Base-by-base conservation (phyloP, 495 filamentous ascomycete species). In the Beverwykella pulmonaria region DNA sequence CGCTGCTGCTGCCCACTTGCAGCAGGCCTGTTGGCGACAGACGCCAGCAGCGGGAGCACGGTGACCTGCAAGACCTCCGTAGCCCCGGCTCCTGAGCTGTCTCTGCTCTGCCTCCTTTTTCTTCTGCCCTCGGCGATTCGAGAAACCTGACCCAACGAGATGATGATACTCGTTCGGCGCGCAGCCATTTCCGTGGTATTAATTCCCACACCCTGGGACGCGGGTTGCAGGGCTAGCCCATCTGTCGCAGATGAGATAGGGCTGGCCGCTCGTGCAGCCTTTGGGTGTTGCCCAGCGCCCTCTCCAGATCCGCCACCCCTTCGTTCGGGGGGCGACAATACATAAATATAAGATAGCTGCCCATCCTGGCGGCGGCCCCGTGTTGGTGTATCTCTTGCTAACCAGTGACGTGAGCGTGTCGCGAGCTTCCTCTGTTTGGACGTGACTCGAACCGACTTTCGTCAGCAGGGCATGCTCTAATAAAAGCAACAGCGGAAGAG, bases 201-300 rank as follows among this genome's bases (percentile, higher is more conserved):
- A 47, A 61, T 49, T 67, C 63, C 63, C 63, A 56, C 56, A 67
- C 54, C 63, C 63, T 67, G 63, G 63, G 63, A 55, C 34, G 36
- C 39, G 63, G 63, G 63, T 67, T 53, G 56, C 63, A 60, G 63
- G 53, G 48, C 52, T n/a, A 17, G 30, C 61, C 23, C 29, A 41
- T 63, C 30, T 52, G 39, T 46, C 60, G 60, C 48, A 63, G 2
- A 23, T 27, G 56, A 61, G 56, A 67, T 67, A 67, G 63, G 63
- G 63, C 63, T 67, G 63, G 46, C 59, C 63, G 63, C 54, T 36
- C 46, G 30, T 52, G 53, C 54, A 57, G 54, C 59, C 12, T 23
- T 19, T 25, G 6, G 23, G 53, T 26, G 53, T 57, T 57, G 59
- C 32, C 32, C 32, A 34, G 32, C 32, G 12, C 30, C 17, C 14